A percentile compares a stretch with the other conserved stretches of the same genome.
Conservation (phyloP, 2,329 filamentous ascomycete species). For the Aspergillus niger region DNA sequence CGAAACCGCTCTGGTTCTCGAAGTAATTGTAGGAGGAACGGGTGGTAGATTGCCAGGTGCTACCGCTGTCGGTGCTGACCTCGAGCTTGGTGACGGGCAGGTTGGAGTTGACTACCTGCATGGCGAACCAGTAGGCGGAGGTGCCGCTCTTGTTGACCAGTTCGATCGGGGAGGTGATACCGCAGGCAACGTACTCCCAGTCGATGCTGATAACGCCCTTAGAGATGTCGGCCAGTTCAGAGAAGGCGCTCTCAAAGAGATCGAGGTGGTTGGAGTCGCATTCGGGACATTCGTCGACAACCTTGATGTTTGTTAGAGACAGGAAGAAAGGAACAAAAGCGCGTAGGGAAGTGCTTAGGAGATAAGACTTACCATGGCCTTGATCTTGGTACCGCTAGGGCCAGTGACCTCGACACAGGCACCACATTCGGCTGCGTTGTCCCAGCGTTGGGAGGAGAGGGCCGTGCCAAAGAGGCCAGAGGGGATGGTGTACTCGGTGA, state of each 20-base stretch:
- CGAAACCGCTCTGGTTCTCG: conserved; percentile 60
- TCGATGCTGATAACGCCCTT: conserved; percentile 53
- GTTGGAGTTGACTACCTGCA: conserved; percentile 67
- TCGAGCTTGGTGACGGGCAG: conserved; percentile 59
- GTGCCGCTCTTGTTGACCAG: conserved; percentile 55
- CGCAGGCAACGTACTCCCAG: conserved; percentile 56
- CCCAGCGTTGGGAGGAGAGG: conserved; percentile 60
- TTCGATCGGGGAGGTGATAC: conserved; percentile 52
- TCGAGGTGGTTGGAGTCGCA: conserved; percentile 59
- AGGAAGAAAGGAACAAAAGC: not conserved
- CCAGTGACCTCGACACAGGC: conserved; percentile 60
- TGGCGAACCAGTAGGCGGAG: conserved; percentile 58
- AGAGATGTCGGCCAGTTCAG: conserved; percentile 46
- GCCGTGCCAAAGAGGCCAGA: conserved; percentile 61
- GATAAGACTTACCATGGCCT: conserved; percentile 59
- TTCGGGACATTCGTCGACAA: conserved; percentile 60
- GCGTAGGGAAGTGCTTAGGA: not conserved
- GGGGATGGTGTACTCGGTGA: conserved; percentile 64
- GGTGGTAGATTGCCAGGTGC: conserved; percentile 59
- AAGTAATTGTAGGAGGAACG: conserved; percentile 64
- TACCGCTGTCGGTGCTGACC: conserved; percentile 62
- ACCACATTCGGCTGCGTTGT: conserved; percentile 58
- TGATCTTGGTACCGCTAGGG: conserved; percentile 57
- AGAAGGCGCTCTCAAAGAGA: conserved; percentile 56
- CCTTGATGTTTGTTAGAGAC: conserved; percentile 32